These are phyloP conservation scores for Glycine latifolia DNA, from an alignment of 306 rosid species.

Conservation along the genomic window DNA sequence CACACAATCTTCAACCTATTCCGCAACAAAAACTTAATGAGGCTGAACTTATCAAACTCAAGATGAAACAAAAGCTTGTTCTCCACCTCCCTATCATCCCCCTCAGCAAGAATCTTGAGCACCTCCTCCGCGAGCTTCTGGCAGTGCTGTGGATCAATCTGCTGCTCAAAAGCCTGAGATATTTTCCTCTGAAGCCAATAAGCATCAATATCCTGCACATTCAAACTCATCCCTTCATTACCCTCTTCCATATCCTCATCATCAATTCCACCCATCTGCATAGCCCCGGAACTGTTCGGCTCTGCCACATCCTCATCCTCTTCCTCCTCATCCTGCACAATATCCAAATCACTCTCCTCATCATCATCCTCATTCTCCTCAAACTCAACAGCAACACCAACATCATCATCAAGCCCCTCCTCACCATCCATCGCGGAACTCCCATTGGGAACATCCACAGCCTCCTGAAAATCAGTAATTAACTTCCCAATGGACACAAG, in stretches of 20 bases:
- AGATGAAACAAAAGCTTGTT: slow-evolving; percentile 70
- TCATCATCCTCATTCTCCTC: slow-evolving; percentile 96
- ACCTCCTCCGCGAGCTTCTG: slow-evolving; percentile 92
- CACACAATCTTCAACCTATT: slow-evolving; percentile 87
- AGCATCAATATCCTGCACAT: slow-evolving; percentile 96
- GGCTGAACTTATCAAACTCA: slow-evolving; percentile 76
- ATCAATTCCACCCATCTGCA: slow-evolving; percentile 97
- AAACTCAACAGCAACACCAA: slow-evolving; percentile 94
- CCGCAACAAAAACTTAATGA: slow-evolving; percentile 72
- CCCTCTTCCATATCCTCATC: slow-evolving; percentile 89
- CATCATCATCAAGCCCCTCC: slow-evolving; percentile 84
- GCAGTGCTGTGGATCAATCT: slow-evolving; percentile 89
- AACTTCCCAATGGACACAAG: slow-evolving; percentile 79
- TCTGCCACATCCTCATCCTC: slow-evolving; percentile 83
- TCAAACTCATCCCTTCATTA: slow-evolving; percentile 81
- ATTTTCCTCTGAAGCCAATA: slow-evolving; percentile 99
- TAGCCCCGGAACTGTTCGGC: slow-evolving; percentile 65
- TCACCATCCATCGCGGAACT: slow-evolving; percentile 60
- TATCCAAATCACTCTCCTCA: slow-evolving; percentile 94
- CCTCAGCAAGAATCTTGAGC: slow-evolving; percentile 80
- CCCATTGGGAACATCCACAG: slow-evolving; percentile 58
- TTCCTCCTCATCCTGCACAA: slow-evolving; percentile 91
- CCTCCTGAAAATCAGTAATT: slow-evolving; percentile 88
- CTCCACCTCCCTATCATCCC: slow-evolving; percentile 83
- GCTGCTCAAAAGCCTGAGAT: slow-evolving; percentile 86